phyloP scores from a whole-genome alignment of 1,284 basidiomycete species.

The Puccinia hordei region DNA sequence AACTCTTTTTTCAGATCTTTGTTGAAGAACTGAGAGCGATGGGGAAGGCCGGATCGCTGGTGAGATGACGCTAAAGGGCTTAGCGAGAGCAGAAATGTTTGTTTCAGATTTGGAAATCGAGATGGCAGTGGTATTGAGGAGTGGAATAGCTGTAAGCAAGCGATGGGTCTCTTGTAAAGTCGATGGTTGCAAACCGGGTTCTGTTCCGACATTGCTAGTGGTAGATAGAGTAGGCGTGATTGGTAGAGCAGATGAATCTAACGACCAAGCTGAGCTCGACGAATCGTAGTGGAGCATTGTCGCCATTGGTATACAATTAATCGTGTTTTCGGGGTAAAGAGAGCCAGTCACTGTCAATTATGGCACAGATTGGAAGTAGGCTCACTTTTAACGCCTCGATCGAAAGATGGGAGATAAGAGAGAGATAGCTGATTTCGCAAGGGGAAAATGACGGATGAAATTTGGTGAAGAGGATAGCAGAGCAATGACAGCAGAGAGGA shows the following conservation, averaged over 20 bases:
- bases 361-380: background rate
- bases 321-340: conserved; percentile 5
- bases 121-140: background rate
- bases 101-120: conserved; percentile 24
- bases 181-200: background rate
- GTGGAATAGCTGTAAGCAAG: background rate
- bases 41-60: conserved; percentile 14
- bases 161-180: background rate
- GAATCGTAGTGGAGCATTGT: conserved; percentile 13
- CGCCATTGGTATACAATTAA: conserved; percentile 5
- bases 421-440: background rate
- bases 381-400: no score
- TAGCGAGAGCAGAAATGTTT: background rate
- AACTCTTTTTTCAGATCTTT: conserved; percentile 4
- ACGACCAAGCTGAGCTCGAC: background rate
- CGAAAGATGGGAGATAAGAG: background rate
- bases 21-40: conserved; percentile 25
- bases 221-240: conserved; percentile 3
- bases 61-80: conserved; percentile 16
- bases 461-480: no score
- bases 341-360: background rate
- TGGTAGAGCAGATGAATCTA: background rate
- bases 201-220: background rate
- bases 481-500: no score
- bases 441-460: background rate